phyloP scores from a whole-genome alignment of 495 filamentous ascomycete species.

The Pyrenula massariospora region DNA sequence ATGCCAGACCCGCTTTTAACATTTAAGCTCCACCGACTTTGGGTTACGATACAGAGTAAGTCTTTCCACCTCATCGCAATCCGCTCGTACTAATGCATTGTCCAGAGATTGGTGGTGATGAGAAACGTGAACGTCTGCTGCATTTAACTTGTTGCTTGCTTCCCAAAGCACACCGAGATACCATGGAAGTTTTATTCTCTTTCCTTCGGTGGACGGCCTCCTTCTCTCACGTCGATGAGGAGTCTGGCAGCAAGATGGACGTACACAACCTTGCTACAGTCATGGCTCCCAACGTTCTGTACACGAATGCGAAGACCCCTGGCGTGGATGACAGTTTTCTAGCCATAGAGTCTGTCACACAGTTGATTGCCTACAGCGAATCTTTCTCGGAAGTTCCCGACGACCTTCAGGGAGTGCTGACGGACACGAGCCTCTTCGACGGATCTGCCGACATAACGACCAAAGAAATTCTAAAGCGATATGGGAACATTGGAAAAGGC shows the following conservation, averaged over 20 bases:
- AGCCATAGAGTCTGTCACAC: constrained; percentile 84
- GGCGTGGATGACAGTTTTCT: constrained; percentile 75
- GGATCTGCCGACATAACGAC: constrained; percentile 79
- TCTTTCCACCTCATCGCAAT: constrained; percentile 1
- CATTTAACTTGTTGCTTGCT: constrained; percentile 90
- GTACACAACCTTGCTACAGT: constrained; percentile 98
- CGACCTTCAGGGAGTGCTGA: constrained; percentile 75
- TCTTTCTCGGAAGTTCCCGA: constrained; percentile 95
- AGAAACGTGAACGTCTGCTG: constrained; percentile 71
- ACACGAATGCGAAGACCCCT: constrained; percentile 54
- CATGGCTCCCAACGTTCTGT: constrained; percentile 91
- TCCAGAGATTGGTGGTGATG: constrained; percentile 68
- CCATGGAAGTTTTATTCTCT: constrained; percentile 83
- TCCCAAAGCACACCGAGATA: constrained; percentile 86
- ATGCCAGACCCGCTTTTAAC: constrained; percentile 92
- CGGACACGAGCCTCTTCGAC: constrained; percentile 70
- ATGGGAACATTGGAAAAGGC: constrained; percentile 60
- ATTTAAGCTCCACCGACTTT: constrained; percentile 85
- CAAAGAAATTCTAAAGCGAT: constrained; percentile 89
- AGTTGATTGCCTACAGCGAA: constrained; percentile 84
- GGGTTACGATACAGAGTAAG: constrained; percentile 77
- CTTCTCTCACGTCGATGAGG: constrained; percentile 92
- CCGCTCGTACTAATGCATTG: constrained; percentile 13
- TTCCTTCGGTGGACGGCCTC: constrained; percentile 98
- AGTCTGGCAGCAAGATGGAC: constrained; percentile 94